Evolutionary conservation across 805 yeast species (phyloP).

Genomic region (Sungouiella blattae): DNA sequence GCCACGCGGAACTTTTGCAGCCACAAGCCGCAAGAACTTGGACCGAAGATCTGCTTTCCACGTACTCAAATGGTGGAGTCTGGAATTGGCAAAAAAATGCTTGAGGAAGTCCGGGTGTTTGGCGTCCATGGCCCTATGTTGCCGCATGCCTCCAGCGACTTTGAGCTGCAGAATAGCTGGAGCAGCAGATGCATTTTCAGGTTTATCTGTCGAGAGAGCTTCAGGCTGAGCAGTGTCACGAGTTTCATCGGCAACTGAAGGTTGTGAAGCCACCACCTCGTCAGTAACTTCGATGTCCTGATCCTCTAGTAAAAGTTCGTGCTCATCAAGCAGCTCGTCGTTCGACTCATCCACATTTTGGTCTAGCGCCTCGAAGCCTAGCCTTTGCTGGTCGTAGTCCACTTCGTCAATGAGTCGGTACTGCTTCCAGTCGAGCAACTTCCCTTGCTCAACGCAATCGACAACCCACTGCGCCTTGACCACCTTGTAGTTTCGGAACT

Average conservation of each 20-base stretch:
- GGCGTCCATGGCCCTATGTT: conserved; percentile 43
- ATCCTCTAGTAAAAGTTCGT: background rate
- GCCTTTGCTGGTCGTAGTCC: conserved; percentile 52
- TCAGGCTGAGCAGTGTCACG: no score
- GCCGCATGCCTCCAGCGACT: background rate
- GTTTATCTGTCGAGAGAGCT: no score
- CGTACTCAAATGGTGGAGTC: conserved; percentile 82
- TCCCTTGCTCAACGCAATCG: conserved; percentile 51
- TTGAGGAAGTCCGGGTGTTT: conserved; percentile 72
- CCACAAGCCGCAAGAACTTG: conserved; percentile 52
- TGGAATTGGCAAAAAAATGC: conserved; percentile 72
- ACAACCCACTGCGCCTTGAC: conserved; percentile 81
- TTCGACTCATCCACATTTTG: background rate
- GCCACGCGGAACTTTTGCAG: conserved; percentile 11
- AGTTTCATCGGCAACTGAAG: no score
- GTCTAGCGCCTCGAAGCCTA: conserved; percentile 17
- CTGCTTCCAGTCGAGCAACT: conserved; percentile 65
- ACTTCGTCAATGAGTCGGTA: conserved; percentile 49
- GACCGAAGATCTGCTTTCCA: conserved; percentile 78
- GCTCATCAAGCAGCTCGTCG: background rate
- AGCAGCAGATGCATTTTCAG: no score
- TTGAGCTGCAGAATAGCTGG: background rate
- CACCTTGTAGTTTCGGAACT: conserved; percentile 67
- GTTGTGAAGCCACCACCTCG: no score
- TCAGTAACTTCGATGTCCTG: conserved; percentile 6